Evolutionary conservation across 78 protist genomes (phyloP).

Genomic region (Cavenderia fasciculata): DNA sequence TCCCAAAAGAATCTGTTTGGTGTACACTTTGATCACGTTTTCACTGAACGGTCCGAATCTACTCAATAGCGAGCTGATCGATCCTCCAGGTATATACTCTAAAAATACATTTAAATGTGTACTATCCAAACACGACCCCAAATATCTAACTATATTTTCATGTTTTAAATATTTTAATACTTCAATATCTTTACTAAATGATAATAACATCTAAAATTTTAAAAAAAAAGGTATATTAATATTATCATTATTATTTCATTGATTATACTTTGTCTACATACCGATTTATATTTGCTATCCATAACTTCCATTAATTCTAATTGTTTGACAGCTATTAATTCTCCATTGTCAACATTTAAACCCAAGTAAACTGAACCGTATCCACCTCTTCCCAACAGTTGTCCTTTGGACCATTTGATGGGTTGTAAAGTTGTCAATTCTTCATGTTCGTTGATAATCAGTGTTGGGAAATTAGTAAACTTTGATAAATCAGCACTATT

Average conservation of each 20-base stretch:
- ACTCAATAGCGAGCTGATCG: constrained; percentile 76
- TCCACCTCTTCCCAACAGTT: constrained; percentile 84
- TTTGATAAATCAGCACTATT: not conserved
- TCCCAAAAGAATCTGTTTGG: constrained; percentile 83
- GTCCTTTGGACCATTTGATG: constrained; percentile 80
- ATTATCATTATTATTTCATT: not conserved
- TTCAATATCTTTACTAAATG: constrained; percentile 78
- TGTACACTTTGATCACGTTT: constrained; percentile 70
- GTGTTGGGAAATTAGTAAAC: constrained; percentile 46
- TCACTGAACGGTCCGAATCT: constrained; percentile 86
- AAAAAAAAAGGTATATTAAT: not conserved
- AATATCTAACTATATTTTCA: constrained; percentile 84
- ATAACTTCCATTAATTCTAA: constrained; percentile 49
- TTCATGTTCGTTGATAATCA: constrained; percentile 63
- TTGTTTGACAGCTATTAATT: constrained; percentile 86
- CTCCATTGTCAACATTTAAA: constrained; percentile 83
- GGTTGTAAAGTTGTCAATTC: constrained; percentile 30
- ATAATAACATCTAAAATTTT: constrained; percentile 26
- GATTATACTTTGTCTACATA: not conserved
- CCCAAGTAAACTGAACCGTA: constrained; percentile 88
- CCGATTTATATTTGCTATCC: constrained; percentile 15
- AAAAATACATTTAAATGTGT: constrained; percentile 79
- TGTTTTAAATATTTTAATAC: constrained; percentile 83
- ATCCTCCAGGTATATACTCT: constrained; percentile 90
- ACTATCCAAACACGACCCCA: constrained; percentile 63